A percentile compares a stretch with the other conserved stretches of the same genome.
These are phyloP conservation scores for Chaetothyriales sp. DNA, from an alignment of 2,329 filamentous ascomycete species.

Conservation along the genomic window DNA sequence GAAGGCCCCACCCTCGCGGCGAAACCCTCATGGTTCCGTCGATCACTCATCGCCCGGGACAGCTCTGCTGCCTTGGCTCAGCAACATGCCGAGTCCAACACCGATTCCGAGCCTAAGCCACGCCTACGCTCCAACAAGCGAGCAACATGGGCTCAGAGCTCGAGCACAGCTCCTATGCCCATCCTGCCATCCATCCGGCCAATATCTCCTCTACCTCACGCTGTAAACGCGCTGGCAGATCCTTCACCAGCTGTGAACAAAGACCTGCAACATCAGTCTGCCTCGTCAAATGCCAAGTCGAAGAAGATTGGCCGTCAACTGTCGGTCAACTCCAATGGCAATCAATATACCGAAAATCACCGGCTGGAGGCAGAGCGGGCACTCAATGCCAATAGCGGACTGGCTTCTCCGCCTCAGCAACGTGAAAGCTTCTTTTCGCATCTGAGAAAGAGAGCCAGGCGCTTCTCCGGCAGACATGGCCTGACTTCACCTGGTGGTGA, in stretches of 20 bases:
- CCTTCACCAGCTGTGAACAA: slow-evolving; percentile 24
- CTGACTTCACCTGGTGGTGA: slow-evolving; percentile 65
- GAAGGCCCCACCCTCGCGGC: slow-evolving; percentile 48
- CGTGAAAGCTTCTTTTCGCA: slow-evolving; percentile 99
- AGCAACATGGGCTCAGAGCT: slow-evolving; percentile 81
- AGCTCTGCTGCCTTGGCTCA: slow-evolving; percentile 45
- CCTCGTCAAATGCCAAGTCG: slow-evolving; percentile 44
- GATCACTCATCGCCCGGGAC: slow-evolving; percentile 74
- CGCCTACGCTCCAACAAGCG: slow-evolving; percentile 57
- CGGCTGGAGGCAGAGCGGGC: slow-evolving; percentile 82
- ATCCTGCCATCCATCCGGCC: slow-evolving; percentile 89
- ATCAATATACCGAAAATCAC: slow-evolving; percentile 81
- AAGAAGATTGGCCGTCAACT: slow-evolving; percentile 94
- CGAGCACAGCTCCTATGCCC: slow-evolving; percentile 74
- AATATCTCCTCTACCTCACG: slow-evolving; percentile 89
- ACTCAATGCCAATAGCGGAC: slow-evolving; percentile 63
- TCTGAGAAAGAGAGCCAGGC: slow-evolving; percentile 76
- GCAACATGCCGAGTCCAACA: slow-evolving; percentile 24
- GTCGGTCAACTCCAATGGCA: slow-evolving; percentile 79
- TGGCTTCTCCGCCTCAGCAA: slow-evolving; percentile 63
- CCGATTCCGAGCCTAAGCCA: slow-evolving; percentile 35
- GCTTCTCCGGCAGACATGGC: slow-evolving; percentile 83
- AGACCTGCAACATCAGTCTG: slow-evolving; percentile 4
- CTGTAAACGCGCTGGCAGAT: slow-evolving; percentile 52
- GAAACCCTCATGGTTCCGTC: slow-evolving; percentile 93